Percentiles rank a stretch among this genome's conserved stretches.
These are phyloP conservation scores for Hypholoma fasciculare DNA, from an alignment of 768 basidiomycete genomes.

Conservation along the genomic window DNA sequence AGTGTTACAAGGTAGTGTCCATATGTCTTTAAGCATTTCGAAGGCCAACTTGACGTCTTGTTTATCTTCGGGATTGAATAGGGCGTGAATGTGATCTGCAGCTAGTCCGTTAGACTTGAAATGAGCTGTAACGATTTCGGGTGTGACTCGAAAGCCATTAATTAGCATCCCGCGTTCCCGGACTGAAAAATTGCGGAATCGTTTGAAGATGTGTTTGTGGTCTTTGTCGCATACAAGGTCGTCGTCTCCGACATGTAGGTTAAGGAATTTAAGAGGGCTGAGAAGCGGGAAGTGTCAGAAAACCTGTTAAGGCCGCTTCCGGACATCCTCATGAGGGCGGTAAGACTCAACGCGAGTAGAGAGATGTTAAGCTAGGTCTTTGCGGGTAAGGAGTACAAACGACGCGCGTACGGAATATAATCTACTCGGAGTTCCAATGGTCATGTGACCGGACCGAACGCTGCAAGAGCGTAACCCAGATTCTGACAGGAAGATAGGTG, in stretches of 20 bases:
- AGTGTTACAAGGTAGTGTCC: slow-evolving; percentile 13
- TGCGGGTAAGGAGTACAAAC: too few species aligned
- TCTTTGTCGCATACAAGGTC: slow-evolving; percentile 31
- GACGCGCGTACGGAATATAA: too few species aligned
- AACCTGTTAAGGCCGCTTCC: too few species aligned
- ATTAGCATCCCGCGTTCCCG: slow-evolving; percentile 20
- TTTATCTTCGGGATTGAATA: slow-evolving; percentile 21
- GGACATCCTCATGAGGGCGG: too few species aligned
- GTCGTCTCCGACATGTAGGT: slow-evolving; percentile 26
- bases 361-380: too few species aligned
- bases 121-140: slow-evolving; percentile 17
- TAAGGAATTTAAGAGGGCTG: slow-evolving; percentile 16
- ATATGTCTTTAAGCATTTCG: slow-evolving; percentile 20
- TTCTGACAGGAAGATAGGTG: slow-evolving; percentile 22
- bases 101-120: slow-evolving; percentile 12
- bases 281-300: too few species aligned
- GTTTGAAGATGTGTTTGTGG: slow-evolving; percentile 31
- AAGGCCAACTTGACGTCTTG: slow-evolving; percentile 26
- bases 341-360: too few species aligned
- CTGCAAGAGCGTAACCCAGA: too few species aligned
- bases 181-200: slow-evolving; percentile 21
- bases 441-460: too few species aligned
- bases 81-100: slow-evolving; percentile 14
- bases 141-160: slow-evolving; percentile 18
- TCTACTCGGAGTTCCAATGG: too few species aligned